Conservation (phyloP, 2,329 filamentous ascomycete species). For the Beauveria asiatica region DNA sequence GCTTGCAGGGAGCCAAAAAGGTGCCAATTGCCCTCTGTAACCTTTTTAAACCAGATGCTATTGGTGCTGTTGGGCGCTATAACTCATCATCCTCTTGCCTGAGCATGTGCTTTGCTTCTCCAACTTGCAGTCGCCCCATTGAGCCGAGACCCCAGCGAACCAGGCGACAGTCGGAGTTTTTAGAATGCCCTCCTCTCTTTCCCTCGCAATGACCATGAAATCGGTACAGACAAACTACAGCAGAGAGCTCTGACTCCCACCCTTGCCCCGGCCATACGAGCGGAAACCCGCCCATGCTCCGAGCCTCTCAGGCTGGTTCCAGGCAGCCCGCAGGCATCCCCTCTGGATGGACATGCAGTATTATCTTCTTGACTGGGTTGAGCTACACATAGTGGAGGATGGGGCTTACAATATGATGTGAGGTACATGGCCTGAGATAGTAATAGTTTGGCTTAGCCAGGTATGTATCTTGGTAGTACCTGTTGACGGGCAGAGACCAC, state of each 20-base stretch:
- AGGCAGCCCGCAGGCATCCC: background rate
- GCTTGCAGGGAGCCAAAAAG: background rate
- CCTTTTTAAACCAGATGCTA: too few relatives aligned
- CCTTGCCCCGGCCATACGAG: constrained; percentile 3
- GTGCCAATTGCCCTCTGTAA: background rate
- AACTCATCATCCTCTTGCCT: background rate
- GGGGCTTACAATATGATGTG: constrained; percentile 9
- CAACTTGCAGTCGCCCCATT: constrained; percentile 9
- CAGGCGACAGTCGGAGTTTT: background rate
- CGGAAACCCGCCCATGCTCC: constrained; percentile 7
- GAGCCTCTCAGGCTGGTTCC: background rate
- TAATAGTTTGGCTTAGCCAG: constrained; percentile 2
- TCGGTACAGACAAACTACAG: background rate
- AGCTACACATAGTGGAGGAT: constrained; percentile 10
- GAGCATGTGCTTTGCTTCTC: constrained; percentile 9
- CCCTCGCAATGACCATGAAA: background rate
- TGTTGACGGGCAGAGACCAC: background rate
- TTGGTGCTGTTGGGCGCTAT: background rate
- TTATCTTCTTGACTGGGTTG: constrained; percentile 10
- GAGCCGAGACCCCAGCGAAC: constrained; percentile 3
- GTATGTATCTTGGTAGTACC: background rate
- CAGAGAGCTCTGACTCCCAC: background rate
- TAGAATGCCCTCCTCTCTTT: background rate
- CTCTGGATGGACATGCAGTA: constrained; percentile 2
- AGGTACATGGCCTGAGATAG: constrained; percentile 1